Percentiles rank a stretch among this genome's conserved stretches.
These are phyloP conservation scores for Trypanosomatidae sp. DNA, from an alignment of 208 protist species.

Conservation along the genomic window DNA sequence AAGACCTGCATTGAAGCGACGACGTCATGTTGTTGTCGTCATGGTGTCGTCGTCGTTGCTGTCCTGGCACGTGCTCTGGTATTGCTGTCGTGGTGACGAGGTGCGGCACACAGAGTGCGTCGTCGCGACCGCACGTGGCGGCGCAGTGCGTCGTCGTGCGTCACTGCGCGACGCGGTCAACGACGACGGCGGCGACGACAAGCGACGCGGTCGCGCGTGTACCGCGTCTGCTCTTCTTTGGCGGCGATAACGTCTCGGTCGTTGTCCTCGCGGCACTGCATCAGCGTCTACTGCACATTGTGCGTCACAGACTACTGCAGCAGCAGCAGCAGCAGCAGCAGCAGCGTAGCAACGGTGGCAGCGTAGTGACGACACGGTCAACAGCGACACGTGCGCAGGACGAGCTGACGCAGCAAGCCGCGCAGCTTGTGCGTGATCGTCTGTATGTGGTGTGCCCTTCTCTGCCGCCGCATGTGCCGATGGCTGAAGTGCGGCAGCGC, in stretches of 20 bases:
- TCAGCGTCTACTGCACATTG: slow-evolving; percentile 10
- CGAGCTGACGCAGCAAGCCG: neutral
- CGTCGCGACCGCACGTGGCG: neutral
- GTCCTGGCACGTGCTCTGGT: no score
- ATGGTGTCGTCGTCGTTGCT: no score
- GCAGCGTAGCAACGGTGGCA: neutral
- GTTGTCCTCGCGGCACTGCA: slow-evolving; percentile 57
- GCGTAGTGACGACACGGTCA: neutral
- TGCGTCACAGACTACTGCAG: neutral
- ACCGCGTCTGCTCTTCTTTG: slow-evolving; percentile 70
- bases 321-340: no score
- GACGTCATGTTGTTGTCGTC: no score
- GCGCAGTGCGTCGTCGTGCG: neutral
- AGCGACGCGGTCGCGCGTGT: slow-evolving; percentile 12
- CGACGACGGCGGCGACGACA: neutral
- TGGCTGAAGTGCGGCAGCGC: slow-evolving; percentile 9
- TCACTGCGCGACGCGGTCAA: neutral
- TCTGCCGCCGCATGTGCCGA: slow-evolving; percentile 31
- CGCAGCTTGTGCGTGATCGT: slow-evolving; percentile 21
- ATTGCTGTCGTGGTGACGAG: no score
- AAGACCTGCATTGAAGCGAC: no score
- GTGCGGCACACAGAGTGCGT: neutral
- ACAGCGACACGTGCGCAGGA: neutral
- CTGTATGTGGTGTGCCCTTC: slow-evolving; percentile 66
- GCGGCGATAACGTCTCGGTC: slow-evolving; percentile 66